A percentile compares a stretch with the other conserved stretches of the same genome.
These are phyloP conservation scores for Salix suchowensis DNA, from an alignment of 345 rosid species.

Conservation along the genomic window DNA sequence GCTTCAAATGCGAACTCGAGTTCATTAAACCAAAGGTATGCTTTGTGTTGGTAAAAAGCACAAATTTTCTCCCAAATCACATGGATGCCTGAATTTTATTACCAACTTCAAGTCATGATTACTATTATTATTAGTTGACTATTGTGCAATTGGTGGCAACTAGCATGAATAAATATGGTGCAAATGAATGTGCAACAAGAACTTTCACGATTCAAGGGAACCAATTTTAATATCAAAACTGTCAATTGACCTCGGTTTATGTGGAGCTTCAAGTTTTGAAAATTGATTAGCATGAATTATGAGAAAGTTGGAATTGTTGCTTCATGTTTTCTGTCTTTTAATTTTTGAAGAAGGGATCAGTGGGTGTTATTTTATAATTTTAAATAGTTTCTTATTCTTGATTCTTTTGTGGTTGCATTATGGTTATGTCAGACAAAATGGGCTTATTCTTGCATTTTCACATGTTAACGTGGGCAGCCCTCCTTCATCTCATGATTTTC, in stretches of 20 bases:
- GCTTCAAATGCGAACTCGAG: conserved; percentile 42
- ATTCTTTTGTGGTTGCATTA: conserved; percentile 10
- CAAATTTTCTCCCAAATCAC: neutral
- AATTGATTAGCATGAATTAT: neutral
- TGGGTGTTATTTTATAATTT: neutral
- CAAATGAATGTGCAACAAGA: neutral
- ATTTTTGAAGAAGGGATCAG: neutral
- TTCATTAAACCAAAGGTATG: conserved; percentile 57
- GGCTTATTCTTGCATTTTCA: conserved; percentile 50
- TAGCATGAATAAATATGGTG: neutral
- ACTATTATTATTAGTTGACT: neutral
- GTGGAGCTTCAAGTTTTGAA: neutral
- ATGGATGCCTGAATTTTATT: neutral
- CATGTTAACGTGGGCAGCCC: conserved; percentile 66
- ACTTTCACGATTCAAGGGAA: neutral
- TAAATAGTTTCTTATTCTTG: neutral
- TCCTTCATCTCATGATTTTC: conserved; percentile 57
- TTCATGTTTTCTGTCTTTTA: neutral
- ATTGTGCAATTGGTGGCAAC: neutral
- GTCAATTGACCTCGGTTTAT: neutral
- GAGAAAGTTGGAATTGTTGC: neutral
- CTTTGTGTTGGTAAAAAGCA: neutral
- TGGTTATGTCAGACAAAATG: conserved; percentile 52
- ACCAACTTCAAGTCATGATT: neutral
- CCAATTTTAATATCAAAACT: neutral